Base-by-base conservation (phyloP, 2,329 filamentous ascomycete species). In the Grosmannia huntii region DNA sequence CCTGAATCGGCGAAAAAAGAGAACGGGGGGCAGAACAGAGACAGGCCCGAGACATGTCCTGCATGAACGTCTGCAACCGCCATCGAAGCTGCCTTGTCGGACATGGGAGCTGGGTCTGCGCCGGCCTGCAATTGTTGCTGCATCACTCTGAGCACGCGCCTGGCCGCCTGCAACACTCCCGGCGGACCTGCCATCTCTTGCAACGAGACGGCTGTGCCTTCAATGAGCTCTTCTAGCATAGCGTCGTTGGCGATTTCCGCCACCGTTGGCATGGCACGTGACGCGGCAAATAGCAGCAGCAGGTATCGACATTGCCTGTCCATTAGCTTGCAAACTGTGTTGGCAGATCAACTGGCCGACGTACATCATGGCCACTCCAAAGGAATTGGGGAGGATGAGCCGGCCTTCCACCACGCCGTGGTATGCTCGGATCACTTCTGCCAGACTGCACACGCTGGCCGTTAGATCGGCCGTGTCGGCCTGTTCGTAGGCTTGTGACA, bases 221-320 rank as follows among this genome's bases (percentile, higher is more conserved):
- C 12, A 27, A 64, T 51, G 2, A 64, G 60, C 53, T 61, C 50
- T 1, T n/a, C 31, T 4, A 64, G 33, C 33, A 55, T 11, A 1
- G 33, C 33, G n/a, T 62, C 56, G 21, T 50, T 38, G 0, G 60
- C 38, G 33, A 57, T 36, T 2, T 51, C 50, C 4, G 46, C 55
- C 19, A 60, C 57, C 0, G 23, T 31, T 3, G 57, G 57, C 19
- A 59, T 16, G 0, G 49, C 44, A 31, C 61, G 60, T 19, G 60
- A 59, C 1, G 59, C 61, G 2, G 61, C 58, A 53, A 60, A 64
- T 5, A 64, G 56, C 2, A 64, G 44, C 11, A 64, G 48, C 56
- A 64, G 33, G 23, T 62, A 62, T 1, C 62, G 62, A 41, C 61
- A 62, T 62, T 64, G 62, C 21, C 62, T 63, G 25, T 12, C 28